phyloP scores from a whole-genome alignment of 345 rosid genomes.

The Hibiscus tridactylites region DNA sequence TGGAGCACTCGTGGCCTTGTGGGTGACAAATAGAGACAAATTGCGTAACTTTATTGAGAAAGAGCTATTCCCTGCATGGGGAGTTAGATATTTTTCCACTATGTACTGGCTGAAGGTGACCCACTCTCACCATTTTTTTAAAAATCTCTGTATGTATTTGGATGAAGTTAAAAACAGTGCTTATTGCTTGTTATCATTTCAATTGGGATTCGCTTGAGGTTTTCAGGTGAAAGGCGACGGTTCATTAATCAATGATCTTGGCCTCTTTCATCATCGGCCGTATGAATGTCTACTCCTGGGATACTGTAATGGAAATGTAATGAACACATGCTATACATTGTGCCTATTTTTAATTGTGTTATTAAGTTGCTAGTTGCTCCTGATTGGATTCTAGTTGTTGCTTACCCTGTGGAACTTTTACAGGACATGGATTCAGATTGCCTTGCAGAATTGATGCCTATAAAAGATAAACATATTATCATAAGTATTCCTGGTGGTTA shows the following conservation, averaged over 20 bases:
- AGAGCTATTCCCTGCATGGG: conserved; percentile 79
- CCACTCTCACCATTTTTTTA: neutral
- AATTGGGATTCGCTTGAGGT: neutral
- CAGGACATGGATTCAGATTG: conserved; percentile 31
- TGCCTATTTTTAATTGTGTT: neutral
- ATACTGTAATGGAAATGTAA: conserved; percentile 45
- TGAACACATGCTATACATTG: conserved; percentile 14
- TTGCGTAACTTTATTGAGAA: conserved; percentile 56
- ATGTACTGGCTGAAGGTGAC: conserved; percentile 77
- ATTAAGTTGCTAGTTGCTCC: neutral
- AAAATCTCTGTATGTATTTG: neutral
- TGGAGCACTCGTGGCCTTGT: conserved; percentile 83
- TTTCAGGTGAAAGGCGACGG: conserved; percentile 82
- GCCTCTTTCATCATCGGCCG: conserved; percentile 87
- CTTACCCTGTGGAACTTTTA: conserved; percentile 12
- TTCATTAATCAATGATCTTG: conserved; percentile 59
- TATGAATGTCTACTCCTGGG: conserved; percentile 83
- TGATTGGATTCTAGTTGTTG: neutral
- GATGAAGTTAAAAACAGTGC: conserved; percentile 10
- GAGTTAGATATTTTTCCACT: conserved; percentile 45
- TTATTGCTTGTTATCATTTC: conserved; percentile 8
- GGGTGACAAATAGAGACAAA: conserved; percentile 92
- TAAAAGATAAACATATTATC: conserved; percentile 38
- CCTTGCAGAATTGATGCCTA: conserved; percentile 20
- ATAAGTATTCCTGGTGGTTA: conserved; percentile 75